phyloP scores from a whole-genome alignment of 2,329 filamentous ascomycete genomes.

The Venturia asperata region DNA sequence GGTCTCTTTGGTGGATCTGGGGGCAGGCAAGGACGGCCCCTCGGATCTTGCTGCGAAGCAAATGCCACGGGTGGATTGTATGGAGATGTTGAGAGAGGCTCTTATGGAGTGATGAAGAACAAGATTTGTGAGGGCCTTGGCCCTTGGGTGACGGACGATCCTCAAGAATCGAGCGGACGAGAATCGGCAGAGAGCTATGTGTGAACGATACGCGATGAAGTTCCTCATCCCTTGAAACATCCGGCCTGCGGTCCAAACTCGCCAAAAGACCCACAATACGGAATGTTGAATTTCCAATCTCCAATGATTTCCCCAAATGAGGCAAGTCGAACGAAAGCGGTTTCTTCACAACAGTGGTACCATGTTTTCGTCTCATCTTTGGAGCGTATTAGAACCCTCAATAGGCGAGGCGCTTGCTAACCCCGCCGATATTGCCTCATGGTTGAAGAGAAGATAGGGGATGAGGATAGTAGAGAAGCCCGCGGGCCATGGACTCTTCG shows the following conservation, averaged over 20 bases:
- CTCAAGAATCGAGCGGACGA: neutral
- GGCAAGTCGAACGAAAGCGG: neutral
- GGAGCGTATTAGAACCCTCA: too few relatives aligned
- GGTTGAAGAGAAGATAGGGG: too few relatives aligned
- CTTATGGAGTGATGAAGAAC: too few relatives aligned
- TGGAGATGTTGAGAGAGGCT: neutral
- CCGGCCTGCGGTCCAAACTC: neutral
- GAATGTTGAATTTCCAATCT: neutral
- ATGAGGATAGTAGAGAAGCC: too few relatives aligned
- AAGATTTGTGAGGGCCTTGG: neutral
- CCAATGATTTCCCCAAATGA: neutral
- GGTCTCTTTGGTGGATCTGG: neutral
- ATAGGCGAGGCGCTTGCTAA: too few relatives aligned
- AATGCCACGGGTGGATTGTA: neutral
- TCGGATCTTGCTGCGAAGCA: neutral
- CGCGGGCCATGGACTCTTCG: too few relatives aligned
- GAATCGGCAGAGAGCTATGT: neutral
- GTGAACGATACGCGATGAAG: too few relatives aligned
- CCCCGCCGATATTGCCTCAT: too few relatives aligned
- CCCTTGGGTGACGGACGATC: neutral
- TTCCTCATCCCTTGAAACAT: neutral
- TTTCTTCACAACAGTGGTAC: too few relatives aligned
- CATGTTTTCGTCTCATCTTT: too few relatives aligned
- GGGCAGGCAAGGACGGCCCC: neutral
- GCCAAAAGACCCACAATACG: neutral